These are phyloP conservation scores for Tetradesmus obliquus DNA, from an alignment of 139 green algal species.

Conservation along the genomic window DNA sequence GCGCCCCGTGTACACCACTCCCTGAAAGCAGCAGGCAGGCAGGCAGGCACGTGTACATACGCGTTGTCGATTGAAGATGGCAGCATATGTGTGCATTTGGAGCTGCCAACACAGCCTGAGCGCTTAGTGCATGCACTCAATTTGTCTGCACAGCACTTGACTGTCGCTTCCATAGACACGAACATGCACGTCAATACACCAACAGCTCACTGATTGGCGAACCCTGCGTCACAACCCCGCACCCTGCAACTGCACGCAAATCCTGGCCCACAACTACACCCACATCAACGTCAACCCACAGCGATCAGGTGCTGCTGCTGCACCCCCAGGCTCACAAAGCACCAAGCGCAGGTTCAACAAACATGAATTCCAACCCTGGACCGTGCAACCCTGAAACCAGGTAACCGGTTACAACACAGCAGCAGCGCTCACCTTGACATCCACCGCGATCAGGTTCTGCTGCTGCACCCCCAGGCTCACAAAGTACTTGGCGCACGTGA, in stretches of 20 bases:
- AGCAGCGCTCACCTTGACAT: conserved; percentile 34
- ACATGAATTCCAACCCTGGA: no score
- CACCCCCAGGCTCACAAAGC: conserved; percentile 52
- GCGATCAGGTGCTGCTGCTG: conserved; percentile 51
- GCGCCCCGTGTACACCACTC: conserved; percentile 54
- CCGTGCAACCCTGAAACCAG: no score
- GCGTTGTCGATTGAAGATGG: not conserved
- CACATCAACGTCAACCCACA: conserved; percentile 45
- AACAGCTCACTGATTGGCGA: not conserved
- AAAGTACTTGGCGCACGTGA: conserved; percentile 56
- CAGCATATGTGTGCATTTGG: not conserved
- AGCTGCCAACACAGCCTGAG: no score
- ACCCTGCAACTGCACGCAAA: not conserved
- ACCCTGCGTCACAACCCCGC: not conserved
- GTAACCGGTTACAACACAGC: no score
- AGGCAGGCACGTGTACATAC: no score
- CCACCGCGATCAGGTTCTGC: conserved; percentile 54
- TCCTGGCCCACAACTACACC: not conserved
- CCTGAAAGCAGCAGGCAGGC: conserved; percentile 14
- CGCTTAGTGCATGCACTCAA: no score
- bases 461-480: conserved; percentile 49
- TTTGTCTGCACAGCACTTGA: no score
- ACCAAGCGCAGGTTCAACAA: conserved; percentile 48
- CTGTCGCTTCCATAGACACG: no score
- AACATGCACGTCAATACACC: no score